Base-by-base conservation (phyloP, 768 basidiomycete species). In the Auriscalpium microsporum region DNA sequence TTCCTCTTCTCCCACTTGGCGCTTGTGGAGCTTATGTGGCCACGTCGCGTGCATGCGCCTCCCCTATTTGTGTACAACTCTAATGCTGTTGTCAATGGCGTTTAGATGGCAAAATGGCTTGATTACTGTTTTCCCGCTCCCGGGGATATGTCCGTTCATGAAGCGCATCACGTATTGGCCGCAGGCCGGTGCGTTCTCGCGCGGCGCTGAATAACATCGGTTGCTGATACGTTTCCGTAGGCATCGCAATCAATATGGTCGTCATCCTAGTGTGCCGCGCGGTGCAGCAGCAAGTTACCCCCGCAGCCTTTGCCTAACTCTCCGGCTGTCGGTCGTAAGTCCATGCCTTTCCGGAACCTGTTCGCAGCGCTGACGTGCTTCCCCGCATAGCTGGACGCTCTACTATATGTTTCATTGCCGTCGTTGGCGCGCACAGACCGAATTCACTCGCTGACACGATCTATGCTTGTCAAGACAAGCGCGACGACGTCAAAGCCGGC, bases 401-500 rank as follows among this genome's bases (percentile, higher is more conserved):
- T 35, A 40, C n/a, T 38, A 3, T 10, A 21, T n/a, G n/a, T n/a
- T n/a, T n/a, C n/a, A 21, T 21, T 21, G 21, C 3, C 21, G 21
- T 21, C 21, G 21, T n/a, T n/a, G n/a, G n/a, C n/a, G n/a, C n/a
- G n/a, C n/a, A n/a, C n/a, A n/a, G n/a, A n/a, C n/a, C n/a, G n/a
- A n/a, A n/a, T n/a, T n/a, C n/a, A n/a, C n/a, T n/a, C n/a, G n/a
- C n/a, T n/a, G 79, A 85, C 64, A 80, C 81, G 1, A 80, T 83
- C 57, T 85, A 85, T 61, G 83, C 81, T 5, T 81, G 81, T 63
- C 72, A 79, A 72, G 83, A 84, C 64, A 79, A 78, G 57, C 65
- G 68, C 28, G 83, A 84, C 68, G 83, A 85, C 60, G 65, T 78
- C 21, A 67, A 72, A 45, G 82, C 75, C 14, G 80, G 79, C 37